Evolutionary conservation across 2,329 filamentous ascomycete species (phyloP).

Genomic region (Claviceps citrina): DNA sequence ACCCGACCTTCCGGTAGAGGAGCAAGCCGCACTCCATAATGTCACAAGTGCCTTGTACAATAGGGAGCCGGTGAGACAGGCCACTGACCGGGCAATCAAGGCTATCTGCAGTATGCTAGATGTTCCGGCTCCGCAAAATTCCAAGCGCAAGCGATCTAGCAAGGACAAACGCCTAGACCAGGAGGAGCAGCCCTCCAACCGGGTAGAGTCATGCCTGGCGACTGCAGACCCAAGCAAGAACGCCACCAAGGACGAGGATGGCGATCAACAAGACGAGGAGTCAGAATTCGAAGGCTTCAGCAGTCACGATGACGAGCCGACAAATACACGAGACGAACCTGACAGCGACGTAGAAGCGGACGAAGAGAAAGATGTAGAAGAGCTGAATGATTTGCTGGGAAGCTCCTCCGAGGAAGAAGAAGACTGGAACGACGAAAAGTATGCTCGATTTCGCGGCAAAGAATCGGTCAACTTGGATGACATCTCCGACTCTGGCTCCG

Average conservation of each 20-base stretch:
- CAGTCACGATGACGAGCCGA: constrained; percentile 14
- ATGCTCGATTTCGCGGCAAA: constrained; percentile 17
- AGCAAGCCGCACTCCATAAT: constrained; percentile 37
- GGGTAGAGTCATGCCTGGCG: constrained; percentile 3
- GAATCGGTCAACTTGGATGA: constrained; percentile 25
- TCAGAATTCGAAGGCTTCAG: constrained; percentile 28
- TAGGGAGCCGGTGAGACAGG: constrained; percentile 32
- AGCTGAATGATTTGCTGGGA: constrained; percentile 31
- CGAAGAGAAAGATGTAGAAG: constrained; percentile 22
- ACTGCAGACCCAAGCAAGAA: constrained; percentile 5
- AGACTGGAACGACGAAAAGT: constrained; percentile 20
- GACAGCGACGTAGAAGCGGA: constrained; percentile 14
- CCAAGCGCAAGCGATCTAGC: constrained; percentile 18
- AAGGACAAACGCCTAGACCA: constrained; percentile 19
- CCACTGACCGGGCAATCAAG: constrained; percentile 32
- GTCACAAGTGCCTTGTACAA: constrained; percentile 44
- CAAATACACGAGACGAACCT: background rate
- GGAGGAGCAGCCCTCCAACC: constrained; percentile 15
- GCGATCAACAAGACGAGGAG: constrained; percentile 14
- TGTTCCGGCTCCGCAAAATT: constrained; percentile 30
- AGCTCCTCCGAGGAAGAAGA: constrained; percentile 29
- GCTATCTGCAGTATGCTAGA: constrained; percentile 34
- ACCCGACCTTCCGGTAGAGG: constrained; percentile 36
- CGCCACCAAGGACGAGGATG: constrained; percentile 7
- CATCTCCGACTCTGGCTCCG: constrained; percentile 23